These are phyloP conservation scores for Kurtzmaniella quercitrusa DNA, from an alignment of 1,139 yeast species.

Conservation along the genomic window DNA sequence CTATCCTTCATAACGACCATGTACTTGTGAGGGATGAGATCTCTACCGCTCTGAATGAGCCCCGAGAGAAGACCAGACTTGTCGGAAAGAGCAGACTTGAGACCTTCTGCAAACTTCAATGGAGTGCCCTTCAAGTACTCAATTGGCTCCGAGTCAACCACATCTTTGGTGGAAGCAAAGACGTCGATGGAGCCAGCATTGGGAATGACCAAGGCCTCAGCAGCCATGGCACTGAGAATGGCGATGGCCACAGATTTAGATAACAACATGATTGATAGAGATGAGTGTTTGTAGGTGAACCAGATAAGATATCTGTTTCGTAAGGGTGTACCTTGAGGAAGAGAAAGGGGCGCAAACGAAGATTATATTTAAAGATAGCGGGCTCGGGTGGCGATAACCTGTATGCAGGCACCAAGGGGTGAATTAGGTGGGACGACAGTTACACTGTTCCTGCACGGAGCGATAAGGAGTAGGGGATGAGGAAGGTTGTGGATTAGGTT, in stretches of 20 bases:
- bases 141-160: slow-evolving; percentile 5
- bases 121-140: slow-evolving; percentile 6
- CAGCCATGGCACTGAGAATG: slow-evolving; percentile 55
- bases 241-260: slow-evolving; percentile 48
- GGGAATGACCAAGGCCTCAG: slow-evolving; percentile 67
- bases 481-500: neutral
- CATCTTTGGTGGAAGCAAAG: slow-evolving; percentile 14
- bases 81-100: slow-evolving; percentile 13
- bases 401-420: slow-evolving; percentile 6
- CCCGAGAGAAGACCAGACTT: slow-evolving; percentile 15
- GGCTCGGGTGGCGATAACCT: slow-evolving; percentile 9
- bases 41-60: slow-evolving; percentile 34
- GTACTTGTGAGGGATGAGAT: slow-evolving; percentile 69
- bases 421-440: slow-evolving; percentile 1
- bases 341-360: neutral
- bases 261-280: slow-evolving; percentile 33
- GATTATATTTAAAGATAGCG: neutral
- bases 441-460: neutral
- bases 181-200: slow-evolving; percentile 41
- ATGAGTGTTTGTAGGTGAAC: neutral
- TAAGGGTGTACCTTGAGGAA: slow-evolving; percentile 1
- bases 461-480: neutral
- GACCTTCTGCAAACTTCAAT: slow-evolving; percentile 15
- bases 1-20: slow-evolving; percentile 69
- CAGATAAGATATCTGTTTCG: neutral